Evolutionary conservation across 768 basidiomycete genomes (phyloP).

Genomic region (Hericium erinaceus): DNA sequence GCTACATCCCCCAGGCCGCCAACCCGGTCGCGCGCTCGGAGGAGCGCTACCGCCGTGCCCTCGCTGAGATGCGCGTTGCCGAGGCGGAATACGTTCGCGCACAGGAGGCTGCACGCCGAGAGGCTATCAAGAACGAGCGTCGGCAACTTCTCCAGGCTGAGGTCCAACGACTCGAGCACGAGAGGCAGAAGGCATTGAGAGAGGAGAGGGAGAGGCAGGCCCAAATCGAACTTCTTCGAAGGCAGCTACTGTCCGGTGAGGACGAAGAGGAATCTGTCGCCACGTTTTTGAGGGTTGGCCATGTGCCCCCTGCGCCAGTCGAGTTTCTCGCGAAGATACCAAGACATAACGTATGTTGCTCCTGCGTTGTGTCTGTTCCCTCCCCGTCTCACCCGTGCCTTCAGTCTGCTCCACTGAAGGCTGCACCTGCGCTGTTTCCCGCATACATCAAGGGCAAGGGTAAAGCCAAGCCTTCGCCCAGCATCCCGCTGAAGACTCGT

Average conservation of each 20-base stretch:
- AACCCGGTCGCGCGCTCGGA: background rate
- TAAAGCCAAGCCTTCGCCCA: background rate
- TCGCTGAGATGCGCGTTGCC: slow-evolving; percentile 3
- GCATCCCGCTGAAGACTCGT: background rate
- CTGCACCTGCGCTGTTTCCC: background rate
- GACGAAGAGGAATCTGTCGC: background rate
- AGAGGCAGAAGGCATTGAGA: background rate
- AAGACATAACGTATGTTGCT: background rate
- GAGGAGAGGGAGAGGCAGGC: background rate
- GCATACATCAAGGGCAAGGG: background rate
- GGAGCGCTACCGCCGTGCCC: slow-evolving; percentile 9
- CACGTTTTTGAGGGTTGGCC: background rate
- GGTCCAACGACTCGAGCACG: background rate
- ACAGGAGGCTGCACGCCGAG: slow-evolving; percentile 2
- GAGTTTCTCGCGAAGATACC: background rate
- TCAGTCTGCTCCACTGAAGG: background rate
- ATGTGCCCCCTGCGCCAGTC: background rate
- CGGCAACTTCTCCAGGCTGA: background rate
- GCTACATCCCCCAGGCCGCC: background rate
- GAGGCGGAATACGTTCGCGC: slow-evolving; percentile 8
- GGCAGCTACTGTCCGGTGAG: background rate
- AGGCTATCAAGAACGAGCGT: background rate
- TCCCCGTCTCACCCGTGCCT: background rate
- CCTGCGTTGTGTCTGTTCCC: background rate
- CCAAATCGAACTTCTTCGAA: background rate